Evolutionary conservation across 2,329 filamentous ascomycete species (phyloP), one percentile per base, ranked within the genome.

Genomic region (Microdochium trichocladiopsis): DNA sequence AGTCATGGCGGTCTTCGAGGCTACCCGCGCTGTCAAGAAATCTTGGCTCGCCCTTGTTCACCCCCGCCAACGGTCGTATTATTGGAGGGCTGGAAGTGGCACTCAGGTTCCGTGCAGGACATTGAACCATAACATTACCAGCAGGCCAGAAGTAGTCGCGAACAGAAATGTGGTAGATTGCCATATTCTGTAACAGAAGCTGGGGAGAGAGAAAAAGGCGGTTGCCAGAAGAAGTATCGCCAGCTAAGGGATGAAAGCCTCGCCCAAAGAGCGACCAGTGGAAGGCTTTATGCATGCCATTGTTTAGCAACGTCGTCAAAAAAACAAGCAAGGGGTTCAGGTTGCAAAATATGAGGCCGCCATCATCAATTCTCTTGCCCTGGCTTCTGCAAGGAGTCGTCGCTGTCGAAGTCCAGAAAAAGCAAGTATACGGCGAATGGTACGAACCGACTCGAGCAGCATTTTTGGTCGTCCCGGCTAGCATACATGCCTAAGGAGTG

Each of bases 71-170:
- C 2, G 53, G 55, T 41, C 61, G 58, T 48, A 62, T 41, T 47
- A 65, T 57, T 6, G 60, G 41, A 4, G 51, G 52, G 25, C 52
- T 25, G 4, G 37, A 8, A 3, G 25, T 9, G 25, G 50, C 48
- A n/a, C 43, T 47, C 16, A 61, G 52, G 18, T 57, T 49, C 2
- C 58, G 50, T 25, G 60, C 48, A 21, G 62, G 61, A 24, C 58
- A 63, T 25, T 62, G 57, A 6, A 64, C 60, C 23, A 56, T 50
- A 31, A 52, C 53, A 5, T 57, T 56, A 22, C 56, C 54, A 47
- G 57, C 50, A 3, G 53, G 53, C 55, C 58, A 59, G 36, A 55
- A 58, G 47, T 61, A 64, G 14, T 63, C 50, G 24, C 60, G 57
- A 12, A 63, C 63, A 8, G 24, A 23, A n/a, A 51, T 51, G 56